Evolutionary conservation across 2,329 filamentous ascomycete species (phyloP), one percentile per base, ranked within the genome.

Genomic region (Xylaria arbuscula): DNA sequence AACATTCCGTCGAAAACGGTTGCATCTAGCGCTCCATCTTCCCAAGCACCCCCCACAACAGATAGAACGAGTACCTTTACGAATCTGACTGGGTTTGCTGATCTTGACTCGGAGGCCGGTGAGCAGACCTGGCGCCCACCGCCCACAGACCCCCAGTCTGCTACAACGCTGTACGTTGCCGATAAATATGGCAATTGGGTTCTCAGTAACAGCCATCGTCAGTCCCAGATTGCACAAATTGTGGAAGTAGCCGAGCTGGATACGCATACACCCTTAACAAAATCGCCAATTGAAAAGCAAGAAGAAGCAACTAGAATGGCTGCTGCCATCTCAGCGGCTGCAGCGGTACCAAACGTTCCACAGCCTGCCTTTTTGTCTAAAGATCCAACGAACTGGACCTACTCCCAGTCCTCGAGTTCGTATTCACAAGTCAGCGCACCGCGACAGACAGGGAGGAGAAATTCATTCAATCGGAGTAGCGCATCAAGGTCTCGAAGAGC

Each of bases 121-220:
- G 77, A 75, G n/a, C 81, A 83, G 64, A 82, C 87, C 54, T 88
- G 86, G 86, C 79, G 83, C 13, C 85, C 84, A 6, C 84, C 85
- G 0, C 81, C 82, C 2, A 79, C 79, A 1, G 83, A 81, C 22
- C 82, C 84, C 1, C 78, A 80, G 48, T 83, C 84, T 1, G 82
- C 83, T 0, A 80, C 81, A 2, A 81, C 83, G 0, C 81, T 82
- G 53, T 88, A 86, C 70, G 81, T 87, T 55, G 82, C 85, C 40
- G 85, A 88, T 73, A 83, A 81, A 74, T 80, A 81, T 70, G 84
- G 85, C 0, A 87, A 88, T 73, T 88, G 86, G 86, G 80, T 86
- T 17, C 78, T 87, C 8, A 81, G 81, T 42, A 83, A 82, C 67
- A 71, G 79, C 5, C 77, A 77, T 51, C 76, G 76, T 42, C 71